Base-by-base conservation (phyloP, 116 monocot species). In the Trichopus zeylanicus region DNA sequence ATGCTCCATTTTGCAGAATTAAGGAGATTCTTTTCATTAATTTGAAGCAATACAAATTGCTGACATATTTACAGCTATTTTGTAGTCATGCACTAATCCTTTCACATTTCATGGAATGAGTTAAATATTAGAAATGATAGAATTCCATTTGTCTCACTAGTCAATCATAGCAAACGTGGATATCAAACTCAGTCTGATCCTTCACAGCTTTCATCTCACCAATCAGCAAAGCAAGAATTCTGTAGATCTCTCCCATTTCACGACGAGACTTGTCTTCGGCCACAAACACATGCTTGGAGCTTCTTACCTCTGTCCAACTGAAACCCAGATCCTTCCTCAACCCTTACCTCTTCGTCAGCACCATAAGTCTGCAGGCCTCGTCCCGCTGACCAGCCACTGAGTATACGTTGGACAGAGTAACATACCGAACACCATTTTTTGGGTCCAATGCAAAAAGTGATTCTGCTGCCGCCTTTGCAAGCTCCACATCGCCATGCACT, bases 261-360 rank as follows among this genome's bases (percentile, higher is more conserved):
- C 20, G 56, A 58, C 82, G 80, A 26, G 64, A 70, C 63, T 61
- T 67, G 29, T 80, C 86, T 20, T 59, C 78, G 9, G 80, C 63
- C 1, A 80, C 56, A 69, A 86, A 83, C 51, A 73, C 62, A 48
- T 80, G 73, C 54, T 75, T 83, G 26, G 16, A 32, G 22, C 78
- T 73, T 31, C 67, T 74, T 24, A 91, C 60, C 55, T 91, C 91
- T 63, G 80, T 83, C 91, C 91, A 91, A 73, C 91, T 91, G 35
- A 53, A 78, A 39, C 77, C 91, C 29, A 65, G 68, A 2, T 75
- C 86, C 68, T 91, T 91, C 62, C 23, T 78, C 68, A 86, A 66
- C 2, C 91, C 77, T 55, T 78, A 83, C 26, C 59, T 70, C 78
- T 72, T 91, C 91, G 83, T 78, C 21, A 67, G 53, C 35, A 34